These are phyloP conservation scores for Rhizopogon vinicolor DNA, from an alignment of 768 basidiomycete species.

Conservation along the genomic window DNA sequence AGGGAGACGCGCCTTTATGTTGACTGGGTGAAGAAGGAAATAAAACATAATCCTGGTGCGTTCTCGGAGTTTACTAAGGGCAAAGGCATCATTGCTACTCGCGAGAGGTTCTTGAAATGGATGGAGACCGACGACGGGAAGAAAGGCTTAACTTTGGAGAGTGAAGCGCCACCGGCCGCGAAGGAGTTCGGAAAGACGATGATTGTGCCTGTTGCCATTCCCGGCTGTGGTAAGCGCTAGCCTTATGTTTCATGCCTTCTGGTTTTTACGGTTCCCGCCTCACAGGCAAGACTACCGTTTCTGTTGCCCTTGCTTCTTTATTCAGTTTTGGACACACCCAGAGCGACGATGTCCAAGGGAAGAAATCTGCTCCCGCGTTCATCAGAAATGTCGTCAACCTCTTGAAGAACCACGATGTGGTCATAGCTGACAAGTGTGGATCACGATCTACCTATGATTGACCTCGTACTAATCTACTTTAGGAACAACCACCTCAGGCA, in stretches of 20 bases:
- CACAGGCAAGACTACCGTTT: conserved; percentile 82
- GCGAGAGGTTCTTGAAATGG: conserved; percentile 79
- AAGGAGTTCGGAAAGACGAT: conserved; percentile 64
- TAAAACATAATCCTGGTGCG: conserved; percentile 48
- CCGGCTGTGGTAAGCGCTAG: conserved; percentile 76
- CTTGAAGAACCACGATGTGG: conserved; percentile 63
- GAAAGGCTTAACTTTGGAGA: conserved; percentile 23
- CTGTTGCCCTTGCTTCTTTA: conserved; percentile 72
- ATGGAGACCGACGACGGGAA: conserved; percentile 45
- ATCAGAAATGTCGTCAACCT: conserved; percentile 64
- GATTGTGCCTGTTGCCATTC: conserved; percentile 85
- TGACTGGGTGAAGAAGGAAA: conserved; percentile 79
- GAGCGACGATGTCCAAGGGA: conserved; percentile 81
- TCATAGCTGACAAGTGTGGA: conserved; percentile 87
- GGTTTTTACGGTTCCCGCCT: neutral
- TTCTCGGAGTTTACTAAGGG: conserved; percentile 67
- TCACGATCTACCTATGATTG: neutral
- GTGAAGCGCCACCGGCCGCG: conserved; percentile 11
- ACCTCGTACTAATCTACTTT: neutral
- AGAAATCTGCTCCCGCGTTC: conserved; percentile 69
- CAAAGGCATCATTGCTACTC: conserved; percentile 79
- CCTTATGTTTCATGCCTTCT: neutral
- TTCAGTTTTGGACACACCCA: conserved; percentile 92
- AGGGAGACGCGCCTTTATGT: conserved; percentile 78
- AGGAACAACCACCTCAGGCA: conserved; percentile 87